phyloP scores from a whole-genome alignment of 2,329 filamentous ascomycete genomes.

The Hawksworthiomyces lignivorus region DNA sequence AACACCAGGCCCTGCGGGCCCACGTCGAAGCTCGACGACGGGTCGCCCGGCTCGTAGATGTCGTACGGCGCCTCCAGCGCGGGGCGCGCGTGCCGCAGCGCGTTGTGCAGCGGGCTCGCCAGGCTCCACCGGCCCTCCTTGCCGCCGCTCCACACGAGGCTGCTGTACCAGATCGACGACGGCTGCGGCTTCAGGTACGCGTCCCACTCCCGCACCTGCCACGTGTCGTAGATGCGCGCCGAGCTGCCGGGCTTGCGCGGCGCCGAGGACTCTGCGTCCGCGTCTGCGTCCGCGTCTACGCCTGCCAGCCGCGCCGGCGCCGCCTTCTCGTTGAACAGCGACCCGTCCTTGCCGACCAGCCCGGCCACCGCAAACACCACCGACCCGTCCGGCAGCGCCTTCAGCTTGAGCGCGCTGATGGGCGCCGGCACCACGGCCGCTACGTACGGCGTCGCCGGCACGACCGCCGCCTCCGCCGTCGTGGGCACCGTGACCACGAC shows the following conservation, averaged over 20 bases:
- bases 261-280: too few species aligned
- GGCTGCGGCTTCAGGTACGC: slow-evolving; percentile 22
- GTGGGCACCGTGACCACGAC: slow-evolving; percentile 20
- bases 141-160: slow-evolving; percentile 16
- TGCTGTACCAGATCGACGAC: slow-evolving; percentile 32
- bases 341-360: slow-evolving; percentile 22
- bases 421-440: slow-evolving; percentile 25
- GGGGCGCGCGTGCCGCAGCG: slow-evolving; percentile 18
- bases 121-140: slow-evolving; percentile 21
- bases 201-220: slow-evolving; percentile 26
- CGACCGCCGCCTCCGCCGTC: not conserved
- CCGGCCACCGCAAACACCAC: slow-evolving; percentile 30
- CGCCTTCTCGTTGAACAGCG: slow-evolving; percentile 23
- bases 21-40: slow-evolving; percentile 25
- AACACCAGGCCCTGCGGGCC: slow-evolving; percentile 28
- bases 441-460: slow-evolving; percentile 12
- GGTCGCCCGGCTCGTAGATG: slow-evolving; percentile 20
- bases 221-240: slow-evolving; percentile 27
- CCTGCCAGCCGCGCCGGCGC: too few species aligned
- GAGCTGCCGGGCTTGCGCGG: slow-evolving; percentile 16
- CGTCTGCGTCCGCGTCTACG: too few species aligned
- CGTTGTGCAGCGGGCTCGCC: slow-evolving; percentile 24
- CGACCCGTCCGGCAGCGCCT: slow-evolving; percentile 24
- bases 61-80: slow-evolving; percentile 25
- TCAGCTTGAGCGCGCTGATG: slow-evolving; percentile 26